Evolutionary conservation across 2,329 filamentous ascomycete genomes (phyloP).

Genomic region (Knoxdaviesia proteae): DNA sequence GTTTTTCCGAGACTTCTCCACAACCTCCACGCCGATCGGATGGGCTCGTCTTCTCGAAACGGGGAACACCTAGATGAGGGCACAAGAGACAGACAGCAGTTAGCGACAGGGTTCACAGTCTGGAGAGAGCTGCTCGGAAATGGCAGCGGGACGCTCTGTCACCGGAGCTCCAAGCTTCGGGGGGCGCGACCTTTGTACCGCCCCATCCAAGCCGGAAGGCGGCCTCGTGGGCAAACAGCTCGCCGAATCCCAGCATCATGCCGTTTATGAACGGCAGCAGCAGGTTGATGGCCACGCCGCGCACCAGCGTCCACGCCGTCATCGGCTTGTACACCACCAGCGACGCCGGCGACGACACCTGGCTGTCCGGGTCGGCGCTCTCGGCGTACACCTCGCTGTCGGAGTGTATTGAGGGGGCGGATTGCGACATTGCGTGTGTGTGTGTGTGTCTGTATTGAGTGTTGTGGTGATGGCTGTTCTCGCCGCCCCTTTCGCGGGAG

Average conservation of each 20-base stretch:
- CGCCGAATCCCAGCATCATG: constrained; percentile 93
- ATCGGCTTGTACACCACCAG: constrained; percentile 78
- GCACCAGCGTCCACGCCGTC: constrained; percentile 64
- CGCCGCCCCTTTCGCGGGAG: too few relatives aligned
- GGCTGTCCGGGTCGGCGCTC: constrained; percentile 41
- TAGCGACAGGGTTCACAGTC: background rate
- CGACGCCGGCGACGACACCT: constrained; percentile 38
- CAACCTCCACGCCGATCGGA: constrained; percentile 30
- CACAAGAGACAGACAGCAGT: constrained; percentile 1
- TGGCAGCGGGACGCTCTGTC: too few relatives aligned
- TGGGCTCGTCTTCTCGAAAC: constrained; percentile 38
- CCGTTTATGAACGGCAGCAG: constrained; percentile 90
- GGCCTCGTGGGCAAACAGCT: constrained; percentile 88
- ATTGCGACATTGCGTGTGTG: constrained; percentile 35
- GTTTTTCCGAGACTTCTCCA: too few relatives aligned
- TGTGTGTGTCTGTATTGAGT: too few relatives aligned
- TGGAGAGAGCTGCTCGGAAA: background rate
- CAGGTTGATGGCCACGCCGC: constrained; percentile 89
- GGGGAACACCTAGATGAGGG: constrained; percentile 30
- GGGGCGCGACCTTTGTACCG: constrained; percentile 55
- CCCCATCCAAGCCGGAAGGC: constrained; percentile 88
- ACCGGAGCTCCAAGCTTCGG: too few relatives aligned
- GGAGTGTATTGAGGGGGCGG: constrained; percentile 56
- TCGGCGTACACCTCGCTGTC: constrained; percentile 69
- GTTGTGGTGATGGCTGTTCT: too few relatives aligned